Evolutionary conservation across 768 basidiomycete genomes (phyloP).

Genomic region (Lentinula guzmanii): DNA sequence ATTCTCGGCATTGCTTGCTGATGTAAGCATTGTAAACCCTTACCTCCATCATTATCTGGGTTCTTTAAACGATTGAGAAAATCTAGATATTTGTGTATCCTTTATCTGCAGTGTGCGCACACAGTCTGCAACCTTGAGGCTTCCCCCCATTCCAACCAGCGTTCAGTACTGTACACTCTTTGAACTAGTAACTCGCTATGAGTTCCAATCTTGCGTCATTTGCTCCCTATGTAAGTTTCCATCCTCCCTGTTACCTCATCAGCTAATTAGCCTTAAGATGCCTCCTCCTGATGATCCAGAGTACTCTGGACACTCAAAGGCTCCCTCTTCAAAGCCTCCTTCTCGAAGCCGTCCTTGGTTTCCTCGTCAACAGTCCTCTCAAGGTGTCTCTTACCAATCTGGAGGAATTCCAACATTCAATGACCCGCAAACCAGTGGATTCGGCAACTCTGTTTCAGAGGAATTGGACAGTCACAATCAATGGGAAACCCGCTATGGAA

Average conservation of each 20-base stretch:
- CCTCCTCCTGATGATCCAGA: conserved; percentile 54
- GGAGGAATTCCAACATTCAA: conserved; percentile 58
- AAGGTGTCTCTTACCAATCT: conserved; percentile 56
- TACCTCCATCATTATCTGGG: background rate
- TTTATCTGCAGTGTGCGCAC: background rate
- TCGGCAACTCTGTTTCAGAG: conserved; percentile 22
- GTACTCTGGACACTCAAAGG: conserved; percentile 11
- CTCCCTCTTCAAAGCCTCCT: conserved; percentile 20
- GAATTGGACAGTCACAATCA: conserved; percentile 41
- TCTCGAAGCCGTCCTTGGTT: conserved; percentile 44
- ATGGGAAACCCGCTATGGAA: conserved; percentile 67
- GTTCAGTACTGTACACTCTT: background rate
- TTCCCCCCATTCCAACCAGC: background rate
- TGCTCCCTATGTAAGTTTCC: conserved; percentile 49
- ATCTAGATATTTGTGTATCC: too few relatives aligned
- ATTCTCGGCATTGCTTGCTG: background rate
- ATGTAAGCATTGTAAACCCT: background rate
- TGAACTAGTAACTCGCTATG: background rate
- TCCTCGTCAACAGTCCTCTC: conserved; percentile 25
- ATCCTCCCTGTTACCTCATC: background rate
- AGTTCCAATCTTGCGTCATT: conserved; percentile 40
- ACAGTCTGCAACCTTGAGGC: background rate
- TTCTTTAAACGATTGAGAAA: background rate
- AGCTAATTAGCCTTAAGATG: conserved; percentile 27
- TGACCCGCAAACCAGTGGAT: conserved; percentile 34